phyloP scores from a whole-genome alignment of 2,329 filamentous ascomycete species.

The Fusarium sp. region DNA sequence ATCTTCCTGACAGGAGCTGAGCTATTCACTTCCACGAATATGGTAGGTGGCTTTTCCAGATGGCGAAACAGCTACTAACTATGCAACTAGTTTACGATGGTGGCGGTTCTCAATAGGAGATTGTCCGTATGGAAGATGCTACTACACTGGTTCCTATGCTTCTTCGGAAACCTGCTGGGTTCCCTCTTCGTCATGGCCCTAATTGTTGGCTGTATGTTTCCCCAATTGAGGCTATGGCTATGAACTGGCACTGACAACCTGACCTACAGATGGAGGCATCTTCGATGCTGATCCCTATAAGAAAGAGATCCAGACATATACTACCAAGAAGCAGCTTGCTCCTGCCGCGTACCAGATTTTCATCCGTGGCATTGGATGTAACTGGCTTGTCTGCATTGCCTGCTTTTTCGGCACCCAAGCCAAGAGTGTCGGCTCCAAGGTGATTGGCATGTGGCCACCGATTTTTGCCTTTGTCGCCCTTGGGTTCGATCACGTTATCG shows the following conservation, averaged over 20 bases:
- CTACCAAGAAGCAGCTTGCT: constrained; percentile 60
- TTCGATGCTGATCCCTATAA: constrained; percentile 55
- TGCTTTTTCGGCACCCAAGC: constrained; percentile 61
- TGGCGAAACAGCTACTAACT: not conserved
- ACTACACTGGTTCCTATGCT: constrained; percentile 58
- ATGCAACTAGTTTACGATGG: constrained; percentile 29
- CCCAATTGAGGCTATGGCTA: fast-evolving
- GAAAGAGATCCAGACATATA: constrained; percentile 58
- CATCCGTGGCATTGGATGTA: constrained; percentile 65
- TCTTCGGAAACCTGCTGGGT: constrained; percentile 62
- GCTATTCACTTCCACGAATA: constrained; percentile 38
- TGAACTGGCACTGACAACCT: not conserved
- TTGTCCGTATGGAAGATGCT: constrained; percentile 41
- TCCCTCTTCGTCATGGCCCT: constrained; percentile 60
- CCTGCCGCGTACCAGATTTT: constrained; percentile 66
- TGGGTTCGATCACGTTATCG: constrained; percentile 67
- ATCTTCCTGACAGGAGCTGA: constrained; percentile 38
- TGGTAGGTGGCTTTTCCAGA: constrained; percentile 21
- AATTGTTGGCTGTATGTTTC: constrained; percentile 54
- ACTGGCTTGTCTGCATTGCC: constrained; percentile 69
- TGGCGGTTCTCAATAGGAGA: constrained; percentile 36
- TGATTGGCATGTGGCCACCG: constrained; percentile 68
- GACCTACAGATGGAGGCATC: constrained; percentile 56
- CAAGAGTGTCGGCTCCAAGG: constrained; percentile 63
- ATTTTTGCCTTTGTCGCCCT: constrained; percentile 66